phyloP scores from a whole-genome alignment of 106 monocot species.

The Allium cepa region DNA sequence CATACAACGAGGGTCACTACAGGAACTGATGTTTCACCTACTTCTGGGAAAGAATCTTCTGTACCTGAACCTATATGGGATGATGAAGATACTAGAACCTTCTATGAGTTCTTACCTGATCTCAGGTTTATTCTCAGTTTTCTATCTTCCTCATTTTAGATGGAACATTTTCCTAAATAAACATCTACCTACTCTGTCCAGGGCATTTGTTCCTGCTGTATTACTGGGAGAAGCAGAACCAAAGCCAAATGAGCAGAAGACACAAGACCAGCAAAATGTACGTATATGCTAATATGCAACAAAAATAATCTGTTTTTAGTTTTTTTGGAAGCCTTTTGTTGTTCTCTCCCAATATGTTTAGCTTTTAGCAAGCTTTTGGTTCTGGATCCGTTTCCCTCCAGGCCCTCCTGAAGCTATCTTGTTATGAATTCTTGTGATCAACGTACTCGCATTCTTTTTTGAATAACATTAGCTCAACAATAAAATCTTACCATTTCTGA shows the following conservation, averaged over 20 bases:
- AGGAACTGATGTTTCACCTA: constrained; percentile 52
- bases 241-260: constrained; percentile 65
- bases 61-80: constrained; percentile 90
- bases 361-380: too few species aligned
- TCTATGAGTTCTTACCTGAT: constrained; percentile 97
- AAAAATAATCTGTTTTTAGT: too few species aligned
- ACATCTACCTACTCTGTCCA: constrained; percentile 12
- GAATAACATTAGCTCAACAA: too few species aligned
- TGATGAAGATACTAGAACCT: constrained; percentile 90
- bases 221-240: constrained; percentile 89
- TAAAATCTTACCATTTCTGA: too few species aligned
- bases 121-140: constrained; percentile 51
- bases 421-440: too few species aligned
- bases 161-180: not conserved
- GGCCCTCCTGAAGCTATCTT: too few species aligned
- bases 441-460: too few species aligned
- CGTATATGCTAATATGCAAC: constrained; percentile 9
- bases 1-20: constrained; percentile 86
- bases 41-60: constrained; percentile 68
- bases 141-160: not conserved
- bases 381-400: too few species aligned
- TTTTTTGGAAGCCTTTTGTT: too few species aligned
- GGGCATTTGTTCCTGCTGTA: constrained; percentile 98
- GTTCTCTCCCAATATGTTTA: too few species aligned
- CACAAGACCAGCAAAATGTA: constrained; percentile 65